Evolutionary conservation across 495 filamentous ascomycete genomes (phyloP), one percentile per base, ranked within the genome.

Genomic region (Podospora pseudopauciseta): DNA sequence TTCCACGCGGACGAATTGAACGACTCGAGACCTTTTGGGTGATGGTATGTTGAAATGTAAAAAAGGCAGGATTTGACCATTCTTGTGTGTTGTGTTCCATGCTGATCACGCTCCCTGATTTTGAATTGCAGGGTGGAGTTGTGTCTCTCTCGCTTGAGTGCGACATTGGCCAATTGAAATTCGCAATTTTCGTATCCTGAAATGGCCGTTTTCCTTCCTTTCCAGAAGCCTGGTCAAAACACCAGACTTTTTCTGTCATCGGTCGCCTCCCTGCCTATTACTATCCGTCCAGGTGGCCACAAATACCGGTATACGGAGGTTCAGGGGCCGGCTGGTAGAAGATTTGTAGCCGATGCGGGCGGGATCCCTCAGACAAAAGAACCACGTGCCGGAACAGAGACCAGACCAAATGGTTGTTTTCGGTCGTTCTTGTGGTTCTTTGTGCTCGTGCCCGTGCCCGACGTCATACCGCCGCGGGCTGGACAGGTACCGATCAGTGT

Each of bases 111-210:
- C 56, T 23, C 59, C 26, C 18, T 34, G 20, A 16, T 61, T 63
- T 63, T 49, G 27, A 63, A 32, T 63, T 63, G 27, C 32, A 20
- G 18, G 34, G 61, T 63, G 61, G 61, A 63, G 61, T 44, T 49
- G 30, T 39, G n/a, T 44, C 61, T 32, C 61, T 32, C 19, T 63
- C 61, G 32, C 32, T 63, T 20, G 32, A 5, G 16, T 19, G 18
- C 27, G n/a, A 20, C 18, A 32, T 63, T 63, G 61, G 30, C 61
- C 61, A 63, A 63, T 63, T 49, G 61, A 58, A 58, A 20, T 26
- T 58, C 23, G n/a, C 55, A 19, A 58, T 58, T 58, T 58, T 58
- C 55, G 13, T 58, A 58, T 58, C 23, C 55, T 58, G n/a, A 26
- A 58, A 58, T 26, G n/a, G 55, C 55, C 18, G n/a, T 3, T 58